A percentile compares a stretch with the other conserved stretches of the same genome.
These are phyloP conservation scores for Colletotrichum karsti DNA, from an alignment of 2,329 filamentous ascomycete genomes.

Conservation along the genomic window DNA sequence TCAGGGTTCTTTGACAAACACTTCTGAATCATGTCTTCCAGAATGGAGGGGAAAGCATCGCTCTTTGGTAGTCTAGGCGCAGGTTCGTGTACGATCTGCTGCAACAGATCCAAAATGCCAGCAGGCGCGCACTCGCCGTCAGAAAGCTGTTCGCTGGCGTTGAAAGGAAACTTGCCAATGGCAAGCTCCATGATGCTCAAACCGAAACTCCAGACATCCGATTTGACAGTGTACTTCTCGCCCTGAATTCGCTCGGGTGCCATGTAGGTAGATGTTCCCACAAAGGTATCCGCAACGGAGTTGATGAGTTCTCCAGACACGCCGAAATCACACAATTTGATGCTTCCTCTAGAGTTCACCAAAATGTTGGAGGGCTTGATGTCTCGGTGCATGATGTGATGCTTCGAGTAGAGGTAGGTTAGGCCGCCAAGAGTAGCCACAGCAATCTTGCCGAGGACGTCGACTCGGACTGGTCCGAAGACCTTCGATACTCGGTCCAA, in stretches of 20 bases:
- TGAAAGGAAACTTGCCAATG: slow-evolving; percentile 96
- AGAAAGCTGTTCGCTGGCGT: slow-evolving; percentile 73
- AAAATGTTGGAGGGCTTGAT: slow-evolving; percentile 99
- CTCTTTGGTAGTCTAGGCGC: slow-evolving; percentile 94
- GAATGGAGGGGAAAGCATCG: slow-evolving; percentile 92
- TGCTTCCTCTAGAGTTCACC: slow-evolving; percentile 91
- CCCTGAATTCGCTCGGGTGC: slow-evolving; percentile 97
- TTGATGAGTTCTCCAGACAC: slow-evolving; percentile 99
- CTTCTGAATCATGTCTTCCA: slow-evolving; percentile 97
- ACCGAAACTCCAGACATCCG: slow-evolving; percentile 98
- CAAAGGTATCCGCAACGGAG: slow-evolving; percentile 97
- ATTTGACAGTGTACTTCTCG: slow-evolving; percentile 96
- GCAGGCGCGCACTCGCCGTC: slow-evolving; percentile 86
- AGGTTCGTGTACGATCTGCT: slow-evolving; percentile 97
- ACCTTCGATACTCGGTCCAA: slow-evolving; percentile 93
- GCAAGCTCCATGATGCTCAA: slow-evolving; percentile 96
- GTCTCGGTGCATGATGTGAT: slow-evolving; percentile 98
- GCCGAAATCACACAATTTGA: slow-evolving; percentile 98
- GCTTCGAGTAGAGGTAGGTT: slow-evolving; percentile 92
- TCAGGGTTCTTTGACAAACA: slow-evolving; percentile 92
- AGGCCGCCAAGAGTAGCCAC: slow-evolving; percentile 93
- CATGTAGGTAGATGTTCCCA: slow-evolving; percentile 99
- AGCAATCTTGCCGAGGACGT: slow-evolving; percentile 96
- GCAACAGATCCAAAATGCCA: slow-evolving; percentile 93
- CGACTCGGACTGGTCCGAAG: slow-evolving; percentile 93